These are phyloP conservation scores for Colletotrichum simmondsii DNA, from an alignment of 2,329 filamentous ascomycete species.

Conservation along the genomic window DNA sequence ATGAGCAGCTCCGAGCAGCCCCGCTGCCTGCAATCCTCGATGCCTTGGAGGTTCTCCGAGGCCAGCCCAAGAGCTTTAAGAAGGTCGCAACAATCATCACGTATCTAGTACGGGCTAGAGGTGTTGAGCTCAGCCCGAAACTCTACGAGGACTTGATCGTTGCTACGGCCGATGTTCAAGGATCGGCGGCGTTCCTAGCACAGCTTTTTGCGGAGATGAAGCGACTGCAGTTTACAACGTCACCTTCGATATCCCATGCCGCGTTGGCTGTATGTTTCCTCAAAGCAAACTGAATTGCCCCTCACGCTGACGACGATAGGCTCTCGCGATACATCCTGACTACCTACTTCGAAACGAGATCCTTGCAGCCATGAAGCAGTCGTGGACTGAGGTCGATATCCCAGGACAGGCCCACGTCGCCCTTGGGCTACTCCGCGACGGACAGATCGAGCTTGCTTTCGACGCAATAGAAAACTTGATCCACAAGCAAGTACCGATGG, in stretches of 20 bases:
- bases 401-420: constrained; percentile 75
- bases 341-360: constrained; percentile 79
- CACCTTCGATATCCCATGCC: constrained; percentile 76
- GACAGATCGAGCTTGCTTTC: constrained; percentile 84
- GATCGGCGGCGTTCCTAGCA: constrained; percentile 73
- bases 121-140: constrained; percentile 64
- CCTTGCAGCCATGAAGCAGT: constrained; percentile 77
- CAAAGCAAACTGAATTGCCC: too few species aligned
- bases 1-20: constrained; percentile 41
- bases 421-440: constrained; percentile 81
- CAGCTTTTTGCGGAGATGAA: constrained; percentile 80
- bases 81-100: constrained; percentile 60
- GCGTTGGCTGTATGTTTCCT: constrained; percentile 68
- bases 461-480: constrained; percentile 76
- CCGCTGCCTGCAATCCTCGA: constrained; percentile 56
- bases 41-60: constrained; percentile 53
- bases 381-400: constrained; percentile 74
- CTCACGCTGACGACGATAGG: constrained; percentile 51
- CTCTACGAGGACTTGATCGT: constrained; percentile 82
- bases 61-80: constrained; percentile 48
- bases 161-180: constrained; percentile 74
- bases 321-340: constrained; percentile 85
- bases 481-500: constrained; percentile 62
- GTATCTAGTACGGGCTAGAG: constrained; percentile 67
- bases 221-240: constrained; percentile 67